These are phyloP conservation scores for Coix lacrymajobi DNA, from an alignment of 176 grass and related monocot genomes.

Conservation along the genomic window DNA sequence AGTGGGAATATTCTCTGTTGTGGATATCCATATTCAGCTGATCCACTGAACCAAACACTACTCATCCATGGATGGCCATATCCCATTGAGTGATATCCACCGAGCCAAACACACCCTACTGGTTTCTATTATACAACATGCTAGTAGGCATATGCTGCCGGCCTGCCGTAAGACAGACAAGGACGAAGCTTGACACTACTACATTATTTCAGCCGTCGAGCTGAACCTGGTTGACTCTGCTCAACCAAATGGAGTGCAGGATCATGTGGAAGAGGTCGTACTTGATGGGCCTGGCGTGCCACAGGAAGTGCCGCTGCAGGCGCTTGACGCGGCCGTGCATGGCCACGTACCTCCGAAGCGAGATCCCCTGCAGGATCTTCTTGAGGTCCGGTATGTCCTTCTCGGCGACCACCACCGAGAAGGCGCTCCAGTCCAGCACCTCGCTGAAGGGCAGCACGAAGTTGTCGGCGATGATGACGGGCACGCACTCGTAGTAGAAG, in stretches of 20 bases:
- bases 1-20: too few species aligned
- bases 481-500: conserved; percentile 82
- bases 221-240: conserved; percentile 55
- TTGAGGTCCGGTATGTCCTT: conserved; percentile 83
- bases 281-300: conserved; percentile 71
- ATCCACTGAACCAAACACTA: too few species aligned
- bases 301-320: conserved; percentile 79
- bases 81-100: too few species aligned
- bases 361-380: conserved; percentile 59
- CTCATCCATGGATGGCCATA: too few species aligned
- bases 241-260: conserved; percentile 87
- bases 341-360: conserved; percentile 55
- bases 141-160: too few species aligned
- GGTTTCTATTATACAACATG: conserved; percentile 7
- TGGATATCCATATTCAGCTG: too few species aligned
- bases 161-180: neutral
- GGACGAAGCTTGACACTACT: neutral
- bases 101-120: too few species aligned
- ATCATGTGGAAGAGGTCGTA: conserved; percentile 93
- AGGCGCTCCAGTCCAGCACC: conserved; percentile 65
- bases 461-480: conserved; percentile 86
- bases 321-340: conserved; percentile 71
- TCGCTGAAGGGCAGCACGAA: conserved; percentile 77
- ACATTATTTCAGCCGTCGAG: conserved; percentile 22
- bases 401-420: conserved; percentile 75